Percentiles rank a stretch among this genome's conserved stretches.
phyloP scores from a whole-genome alignment of 2,329 filamentous ascomycete genomes.

The Lizonia empirigonia region DNA sequence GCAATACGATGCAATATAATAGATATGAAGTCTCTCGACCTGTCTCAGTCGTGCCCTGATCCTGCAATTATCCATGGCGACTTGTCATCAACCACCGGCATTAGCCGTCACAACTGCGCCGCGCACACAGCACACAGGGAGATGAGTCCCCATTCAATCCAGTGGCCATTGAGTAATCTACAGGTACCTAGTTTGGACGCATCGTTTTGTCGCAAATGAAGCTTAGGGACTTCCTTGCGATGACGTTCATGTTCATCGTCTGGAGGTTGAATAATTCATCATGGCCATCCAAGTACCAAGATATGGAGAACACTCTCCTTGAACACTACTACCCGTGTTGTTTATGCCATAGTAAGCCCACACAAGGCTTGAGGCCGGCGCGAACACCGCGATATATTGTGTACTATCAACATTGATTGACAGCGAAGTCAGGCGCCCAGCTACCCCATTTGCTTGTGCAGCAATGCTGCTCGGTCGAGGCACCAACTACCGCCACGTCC shows the following conservation, averaged over 20 bases:
- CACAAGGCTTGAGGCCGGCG: background rate
- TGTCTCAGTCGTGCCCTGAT: slow-evolving; percentile 17
- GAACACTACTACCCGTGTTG: background rate
- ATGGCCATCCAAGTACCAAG: too few relatives aligned
- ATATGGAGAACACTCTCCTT: too few relatives aligned
- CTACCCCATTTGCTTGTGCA: slow-evolving; percentile 15
- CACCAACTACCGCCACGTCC: slow-evolving; percentile 26
- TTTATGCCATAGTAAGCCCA: background rate
- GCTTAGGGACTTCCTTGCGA: background rate
- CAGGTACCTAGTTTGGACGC: background rate
- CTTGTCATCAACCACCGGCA: slow-evolving; percentile 39
- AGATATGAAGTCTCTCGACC: slow-evolving; percentile 29
- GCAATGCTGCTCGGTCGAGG: background rate
- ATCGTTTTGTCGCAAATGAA: slow-evolving; percentile 9
- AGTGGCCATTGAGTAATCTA: background rate
- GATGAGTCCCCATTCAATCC: background rate
- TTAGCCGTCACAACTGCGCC: slow-evolving; percentile 19
- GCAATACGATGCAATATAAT: slow-evolving; percentile 40
- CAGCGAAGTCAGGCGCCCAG: slow-evolving; percentile 18
- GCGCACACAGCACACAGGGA: slow-evolving; percentile 4
- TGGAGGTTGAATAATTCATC: background rate
- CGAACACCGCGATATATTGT: slow-evolving; percentile 6
- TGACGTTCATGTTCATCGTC: background rate
- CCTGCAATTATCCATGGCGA: slow-evolving; percentile 30
- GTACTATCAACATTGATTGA: slow-evolving; percentile 14